These are phyloP conservation scores for Chrysanthemum makinoi DNA, from an alignment of 129 eudicot species.

Conservation along the genomic window DNA sequence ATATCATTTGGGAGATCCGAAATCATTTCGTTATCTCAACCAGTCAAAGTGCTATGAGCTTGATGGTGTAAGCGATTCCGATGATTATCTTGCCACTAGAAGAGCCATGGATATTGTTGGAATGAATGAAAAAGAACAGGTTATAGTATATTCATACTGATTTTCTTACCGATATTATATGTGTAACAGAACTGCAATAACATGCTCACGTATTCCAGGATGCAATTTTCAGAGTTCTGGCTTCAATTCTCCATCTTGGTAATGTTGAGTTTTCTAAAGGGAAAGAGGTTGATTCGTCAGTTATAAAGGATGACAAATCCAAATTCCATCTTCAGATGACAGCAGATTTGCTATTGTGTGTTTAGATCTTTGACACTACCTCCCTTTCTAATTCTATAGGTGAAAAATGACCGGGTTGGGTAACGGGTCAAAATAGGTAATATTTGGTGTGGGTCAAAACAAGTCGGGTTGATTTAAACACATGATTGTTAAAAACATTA, in stretches of 20 bases:
- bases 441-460: not conserved
- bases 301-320: conserved; percentile 76
- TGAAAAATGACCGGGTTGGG: not conserved
- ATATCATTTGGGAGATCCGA: conserved; percentile 80
- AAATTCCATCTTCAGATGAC: conserved; percentile 80
- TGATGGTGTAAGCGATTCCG: conserved; percentile 78
- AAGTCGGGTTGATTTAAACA: not conserved
- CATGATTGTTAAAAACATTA: not conserved
- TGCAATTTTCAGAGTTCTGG: conserved; percentile 97
- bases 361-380: conserved; percentile 18
- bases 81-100: conserved; percentile 90
- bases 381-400: not conserved
- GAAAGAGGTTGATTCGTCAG: conserved; percentile 84
- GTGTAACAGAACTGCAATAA: conserved; percentile 27
- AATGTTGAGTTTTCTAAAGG: conserved; percentile 87
- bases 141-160: conserved; percentile 28
- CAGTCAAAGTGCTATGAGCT: conserved; percentile 81
- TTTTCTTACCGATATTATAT: not conserved
- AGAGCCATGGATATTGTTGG: conserved; percentile 99
- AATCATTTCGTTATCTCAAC: conserved; percentile 81
- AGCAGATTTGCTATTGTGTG: conserved; percentile 82
- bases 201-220: conserved; percentile 54
- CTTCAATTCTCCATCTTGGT: conserved; percentile 96
- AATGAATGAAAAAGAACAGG: conserved; percentile 88
- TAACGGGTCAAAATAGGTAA: not conserved